phyloP scores from a whole-genome alignment of 495 filamentous ascomycete genomes.

The Chaetomium tenue region DNA sequence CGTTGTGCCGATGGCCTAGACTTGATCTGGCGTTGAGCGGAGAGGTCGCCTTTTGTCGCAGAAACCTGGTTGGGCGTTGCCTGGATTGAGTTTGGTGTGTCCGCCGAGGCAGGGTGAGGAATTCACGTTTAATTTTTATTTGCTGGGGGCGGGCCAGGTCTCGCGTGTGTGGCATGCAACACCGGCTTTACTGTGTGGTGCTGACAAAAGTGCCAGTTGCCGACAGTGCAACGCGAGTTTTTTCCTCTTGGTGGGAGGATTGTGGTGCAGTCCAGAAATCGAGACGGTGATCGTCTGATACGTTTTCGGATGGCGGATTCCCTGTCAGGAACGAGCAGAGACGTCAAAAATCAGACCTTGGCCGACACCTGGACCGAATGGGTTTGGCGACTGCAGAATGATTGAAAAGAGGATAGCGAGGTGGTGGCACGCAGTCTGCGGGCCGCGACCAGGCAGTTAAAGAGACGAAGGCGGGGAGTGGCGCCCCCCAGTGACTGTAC shows the following conservation, averaged over 20 bases:
- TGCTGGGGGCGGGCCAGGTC: slow-evolving; percentile 38
- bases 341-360: slow-evolving; percentile 39
- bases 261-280: slow-evolving; percentile 13
- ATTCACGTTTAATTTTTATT: slow-evolving; percentile 44
- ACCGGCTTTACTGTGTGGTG: slow-evolving; percentile 3
- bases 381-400: slow-evolving; percentile 59
- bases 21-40: slow-evolving; percentile 57
- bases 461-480: slow-evolving; percentile 50
- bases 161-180: slow-evolving; percentile 37
- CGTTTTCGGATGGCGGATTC: slow-evolving; percentile 44
- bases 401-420: slow-evolving; percentile 60
- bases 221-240: slow-evolving; percentile 25
- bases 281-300: slow-evolving; percentile 34
- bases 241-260: slow-evolving; percentile 3
- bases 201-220: slow-evolving; percentile 27
- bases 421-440: slow-evolving; percentile 51
- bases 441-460: slow-evolving; percentile 49
- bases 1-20: slow-evolving; percentile 59
- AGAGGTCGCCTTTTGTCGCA: slow-evolving; percentile 51
- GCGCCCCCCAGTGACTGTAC: slow-evolving; percentile 32
- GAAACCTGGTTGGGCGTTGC: slow-evolving; percentile 54
- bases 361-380: slow-evolving; percentile 47
- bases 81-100: slow-evolving; percentile 55
- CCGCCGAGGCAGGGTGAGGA: slow-evolving; percentile 49
- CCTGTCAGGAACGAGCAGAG: slow-evolving; percentile 43